Base-by-base conservation (phyloP, 2,329 filamentous ascomycete genomes). In the Colletotrichum siamense region DNA sequence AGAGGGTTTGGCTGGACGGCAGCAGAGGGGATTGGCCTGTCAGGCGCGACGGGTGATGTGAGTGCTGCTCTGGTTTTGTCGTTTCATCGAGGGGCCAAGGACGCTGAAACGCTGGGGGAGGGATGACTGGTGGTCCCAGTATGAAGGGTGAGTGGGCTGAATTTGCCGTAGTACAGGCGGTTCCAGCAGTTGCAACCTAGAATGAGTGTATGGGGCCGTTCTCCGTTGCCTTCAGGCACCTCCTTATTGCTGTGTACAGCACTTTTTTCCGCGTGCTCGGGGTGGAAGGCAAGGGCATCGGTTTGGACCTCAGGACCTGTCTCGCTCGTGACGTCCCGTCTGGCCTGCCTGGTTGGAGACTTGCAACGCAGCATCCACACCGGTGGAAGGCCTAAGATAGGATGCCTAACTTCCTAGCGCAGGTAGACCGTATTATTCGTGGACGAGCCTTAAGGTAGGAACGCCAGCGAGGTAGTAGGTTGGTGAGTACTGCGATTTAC, bases 81-180 rank as follows among this genome's bases (percentile, higher is more conserved):
- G 76, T 77, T 77, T 77, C 76, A 77, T 77, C 73, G 59, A 77
- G 73, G 72, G 68, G 73, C 73, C 59, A 65, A 77, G 69, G 64
- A 52, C 55, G 68, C 72, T 76, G 76, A 77, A 77, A 77, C 76
- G 69, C 68, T 75, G 73, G 63, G 67, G 68, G 64, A 10, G 44
- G 68, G 36, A 49, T n/a, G 63, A 70, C 49, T 69, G 59, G 69
- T 63, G 64, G 69, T 61, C 28, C 64, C 73, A 63, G 76, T 49
- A 64, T 76, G 68, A 18, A 62, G 18, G 71, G 68, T 24, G 55
- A 24, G 67, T 75, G 67, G 67, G 62, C 62, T 68, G 55, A 30
- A 65, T 59, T 72, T 39, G 44, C n/a, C n/a, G 44, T 49, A 18
- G 18, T 44, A 30, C 52, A 69, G 74, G 69, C 59, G 64, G 57